phyloP scores from a whole-genome alignment of 2,329 filamentous ascomycete species.

The Leptographium galeiforme region DNA sequence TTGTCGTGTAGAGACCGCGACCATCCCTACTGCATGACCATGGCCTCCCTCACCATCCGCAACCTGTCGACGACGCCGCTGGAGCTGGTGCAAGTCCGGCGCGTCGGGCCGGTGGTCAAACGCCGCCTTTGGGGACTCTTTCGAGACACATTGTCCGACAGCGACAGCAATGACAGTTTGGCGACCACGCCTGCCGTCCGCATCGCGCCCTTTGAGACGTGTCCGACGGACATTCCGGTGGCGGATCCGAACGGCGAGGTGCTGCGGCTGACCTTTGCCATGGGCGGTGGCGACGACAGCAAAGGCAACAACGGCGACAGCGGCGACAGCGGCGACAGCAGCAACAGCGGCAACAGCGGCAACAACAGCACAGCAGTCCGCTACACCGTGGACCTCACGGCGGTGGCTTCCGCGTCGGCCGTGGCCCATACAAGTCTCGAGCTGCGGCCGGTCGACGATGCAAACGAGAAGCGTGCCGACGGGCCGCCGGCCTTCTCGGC shows the following conservation, averaged over 20 bases:
- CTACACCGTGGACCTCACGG: conserved; percentile 63
- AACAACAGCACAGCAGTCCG: conserved; percentile 7
- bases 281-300: conserved; percentile 16
- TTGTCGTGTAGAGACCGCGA: no score
- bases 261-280: conserved; percentile 60
- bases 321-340: no score
- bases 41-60: conserved; percentile 56
- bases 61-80: conserved; percentile 68
- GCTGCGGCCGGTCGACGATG: conserved; percentile 38
- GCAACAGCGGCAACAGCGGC: not conserved
- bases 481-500: conserved; percentile 43
- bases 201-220: conserved; percentile 55
- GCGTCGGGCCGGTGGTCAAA: conserved; percentile 43
- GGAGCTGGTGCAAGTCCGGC: conserved; percentile 58
- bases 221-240: conserved; percentile 46
- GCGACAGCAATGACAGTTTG: not conserved
- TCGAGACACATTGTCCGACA: not conserved
- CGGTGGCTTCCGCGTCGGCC: conserved; percentile 28
- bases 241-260: conserved; percentile 48
- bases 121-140: conserved; percentile 12
- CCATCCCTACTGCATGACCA: conserved; percentile 12
- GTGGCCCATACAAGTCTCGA: conserved; percentile 34
- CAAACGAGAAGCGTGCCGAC: not conserved
- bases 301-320: not conserved
- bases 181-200: conserved; percentile 46